Evolutionary conservation across 805 yeast genomes (phyloP), one percentile per base, ranked within the genome.

Genomic region (Sungouiozyma intestinalis): DNA sequence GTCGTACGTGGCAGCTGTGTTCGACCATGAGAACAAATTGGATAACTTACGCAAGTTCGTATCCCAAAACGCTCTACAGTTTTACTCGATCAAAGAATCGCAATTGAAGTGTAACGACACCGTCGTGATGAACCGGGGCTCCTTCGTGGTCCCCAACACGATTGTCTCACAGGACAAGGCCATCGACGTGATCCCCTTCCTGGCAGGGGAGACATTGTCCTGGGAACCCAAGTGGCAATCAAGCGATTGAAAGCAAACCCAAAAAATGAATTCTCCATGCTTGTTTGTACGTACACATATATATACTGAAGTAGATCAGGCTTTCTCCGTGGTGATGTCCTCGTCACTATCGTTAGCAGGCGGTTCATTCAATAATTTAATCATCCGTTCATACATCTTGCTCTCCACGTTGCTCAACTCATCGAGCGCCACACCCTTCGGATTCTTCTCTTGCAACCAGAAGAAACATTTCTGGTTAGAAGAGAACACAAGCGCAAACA

Each of bases 1-100:
- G 16, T 70, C 87, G 7, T 92, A 90, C 50, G 66, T 92, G 20
- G 97, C 97, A 2, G 82, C 88, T 60, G 76, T 84, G 1, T 92
- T 94, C 55, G 94, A 84, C 20, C 62, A 70, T 41, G 71, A 65
- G 16, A 79, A 73, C 13, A 74, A 77, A 47, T 64, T 92, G 36
- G 80, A 80, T 36, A 74, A 74, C 44, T 68, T 92, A 51, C 77
- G 73, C 53, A 74, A 67, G 27, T 92, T 92, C 61, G 95, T 85
- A 15, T 73, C 82, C 21, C 80, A 77, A 34, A 73, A 73, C 61
- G 96, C 96, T 36, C 67, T 74, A 53, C 44, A 57, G 0, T 92
- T 90, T 60, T 92, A 92, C 60, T 71, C 68, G 15, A 63, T 84
- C n/a, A 57, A 62, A 19, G 68, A 65, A 33, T 63, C 64, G 1